Evolutionary conservation across 2,329 filamentous ascomycete genomes (phyloP).

Genomic region (Aspergillus glaucus): DNA sequence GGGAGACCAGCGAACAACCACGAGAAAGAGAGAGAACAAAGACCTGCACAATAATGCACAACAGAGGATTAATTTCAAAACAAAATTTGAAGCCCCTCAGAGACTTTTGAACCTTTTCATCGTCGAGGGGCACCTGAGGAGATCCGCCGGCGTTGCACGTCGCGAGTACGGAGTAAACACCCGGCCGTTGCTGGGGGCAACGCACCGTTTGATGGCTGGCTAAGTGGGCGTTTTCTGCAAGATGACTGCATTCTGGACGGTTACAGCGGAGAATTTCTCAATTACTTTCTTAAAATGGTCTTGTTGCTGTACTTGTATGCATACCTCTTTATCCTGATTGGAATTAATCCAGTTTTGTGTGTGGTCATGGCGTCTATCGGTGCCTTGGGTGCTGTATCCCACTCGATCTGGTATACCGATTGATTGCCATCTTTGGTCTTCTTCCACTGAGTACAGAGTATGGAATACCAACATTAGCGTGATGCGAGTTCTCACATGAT

Average conservation of each 20-base stretch:
- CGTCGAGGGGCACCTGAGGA: neutral
- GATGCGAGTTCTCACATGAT: too few relatives aligned
- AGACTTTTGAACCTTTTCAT: conserved; percentile 10
- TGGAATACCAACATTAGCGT: too few relatives aligned
- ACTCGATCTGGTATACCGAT: too few relatives aligned
- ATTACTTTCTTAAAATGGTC: too few relatives aligned
- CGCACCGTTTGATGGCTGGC: conserved; percentile 2
- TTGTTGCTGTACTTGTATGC: too few relatives aligned
- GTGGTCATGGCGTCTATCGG: too few relatives aligned
- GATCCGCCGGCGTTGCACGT: conserved; percentile 14
- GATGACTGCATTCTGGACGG: neutral
- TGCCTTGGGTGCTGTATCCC: too few relatives aligned
- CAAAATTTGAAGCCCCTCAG: conserved; percentile 23
- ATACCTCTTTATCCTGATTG: too few relatives aligned
- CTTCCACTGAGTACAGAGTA: too few relatives aligned
- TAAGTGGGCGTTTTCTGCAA: conserved; percentile 11
- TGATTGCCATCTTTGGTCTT: too few relatives aligned
- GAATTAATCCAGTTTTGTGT: too few relatives aligned
- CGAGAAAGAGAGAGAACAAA: conserved; percentile 7
- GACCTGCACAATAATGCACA: conserved; percentile 15
- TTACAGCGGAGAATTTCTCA: too few relatives aligned
- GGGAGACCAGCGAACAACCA: conserved; percentile 10
- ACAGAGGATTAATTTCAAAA: conserved; percentile 4
- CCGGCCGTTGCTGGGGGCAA: conserved; percentile 31
- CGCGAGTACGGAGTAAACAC: conserved; percentile 24